Conservation (phyloP, 2,329 filamentous ascomycete genomes). For the Eurotiales sp. region DNA sequence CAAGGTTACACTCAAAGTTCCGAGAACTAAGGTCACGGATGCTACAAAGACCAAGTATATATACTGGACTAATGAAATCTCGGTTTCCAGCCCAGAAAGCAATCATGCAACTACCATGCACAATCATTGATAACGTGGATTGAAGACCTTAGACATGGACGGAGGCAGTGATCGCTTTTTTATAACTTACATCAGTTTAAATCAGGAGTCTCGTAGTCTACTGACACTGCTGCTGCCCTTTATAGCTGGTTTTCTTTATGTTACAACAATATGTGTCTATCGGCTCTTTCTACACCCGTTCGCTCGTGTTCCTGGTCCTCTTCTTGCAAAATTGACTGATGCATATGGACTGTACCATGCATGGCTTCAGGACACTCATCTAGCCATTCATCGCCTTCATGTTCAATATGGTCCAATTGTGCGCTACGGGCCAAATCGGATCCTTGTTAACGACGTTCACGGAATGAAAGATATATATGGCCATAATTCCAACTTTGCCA, state of each 20-base stretch:
- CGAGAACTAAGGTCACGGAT: no score
- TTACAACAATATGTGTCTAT: constrained; percentile 4
- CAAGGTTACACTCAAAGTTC: no score
- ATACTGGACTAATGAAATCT: no score
- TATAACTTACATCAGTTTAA: neutral
- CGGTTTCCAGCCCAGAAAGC: no score
- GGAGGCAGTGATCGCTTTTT: neutral
- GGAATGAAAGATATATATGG: constrained; percentile 10
- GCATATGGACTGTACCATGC: constrained; percentile 9
- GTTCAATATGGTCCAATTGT: neutral
- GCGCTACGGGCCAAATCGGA: constrained; percentile 5
- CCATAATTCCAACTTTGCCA: constrained; percentile 2
- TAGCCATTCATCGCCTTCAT: constrained; percentile 6
- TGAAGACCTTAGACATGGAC: neutral
- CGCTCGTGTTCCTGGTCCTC: constrained; percentile 5
- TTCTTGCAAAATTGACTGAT: constrained; percentile 6
- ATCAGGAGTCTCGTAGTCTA: neutral
- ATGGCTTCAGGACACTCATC: constrained; percentile 8
- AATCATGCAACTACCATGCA: no score
- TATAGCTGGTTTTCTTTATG: neutral
- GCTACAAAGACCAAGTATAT: no score
- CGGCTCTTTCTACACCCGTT: constrained; percentile 10
- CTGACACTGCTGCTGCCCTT: neutral
- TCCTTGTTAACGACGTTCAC: constrained; percentile 4
- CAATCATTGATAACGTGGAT: no score